A percentile compares a stretch with the other conserved stretches of the same genome.
phyloP scores from a whole-genome alignment of 306 rosid species.

The Lagenaria siceraria region DNA sequence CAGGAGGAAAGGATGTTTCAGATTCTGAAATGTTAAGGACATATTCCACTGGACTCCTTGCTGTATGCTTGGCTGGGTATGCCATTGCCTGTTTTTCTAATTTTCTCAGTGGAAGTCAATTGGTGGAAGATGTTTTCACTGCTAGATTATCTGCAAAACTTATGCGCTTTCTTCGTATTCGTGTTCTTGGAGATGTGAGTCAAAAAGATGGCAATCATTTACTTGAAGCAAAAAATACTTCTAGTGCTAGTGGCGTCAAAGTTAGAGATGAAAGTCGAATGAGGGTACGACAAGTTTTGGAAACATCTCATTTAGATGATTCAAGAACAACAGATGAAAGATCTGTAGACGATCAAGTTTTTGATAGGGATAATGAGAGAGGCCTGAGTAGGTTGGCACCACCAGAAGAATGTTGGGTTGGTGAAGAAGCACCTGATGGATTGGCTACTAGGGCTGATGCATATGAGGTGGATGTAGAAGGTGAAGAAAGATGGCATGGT shows the following conservation, averaged over 20 bases:
- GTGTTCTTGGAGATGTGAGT: constrained; percentile 75
- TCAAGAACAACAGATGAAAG: constrained; percentile 48
- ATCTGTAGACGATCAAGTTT: constrained; percentile 45
- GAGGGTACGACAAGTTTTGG: constrained; percentile 62
- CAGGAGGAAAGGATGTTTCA: constrained; percentile 45
- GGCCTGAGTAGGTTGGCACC: constrained; percentile 27
- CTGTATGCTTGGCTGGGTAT: constrained; percentile 71
- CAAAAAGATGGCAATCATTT: constrained; percentile 65
- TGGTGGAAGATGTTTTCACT: constrained; percentile 88
- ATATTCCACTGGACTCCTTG: constrained; percentile 87
- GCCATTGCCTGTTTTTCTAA: constrained; percentile 7
- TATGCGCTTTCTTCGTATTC: constrained; percentile 86
- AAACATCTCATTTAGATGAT: constrained; percentile 62
- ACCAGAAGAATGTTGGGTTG: constrained; percentile 47
- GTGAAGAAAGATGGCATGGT: constrained; percentile 53
- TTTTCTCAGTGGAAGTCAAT: constrained; percentile 49
- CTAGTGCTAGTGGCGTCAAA: constrained; percentile 29
- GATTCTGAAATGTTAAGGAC: constrained; percentile 84
- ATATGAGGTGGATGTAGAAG: constrained; percentile 36
- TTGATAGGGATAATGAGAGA: constrained; percentile 49
- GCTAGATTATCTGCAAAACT: constrained; percentile 90
- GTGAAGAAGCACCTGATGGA: constrained; percentile 42
- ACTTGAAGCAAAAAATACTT: constrained; percentile 48
- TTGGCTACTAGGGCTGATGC: constrained; percentile 33
- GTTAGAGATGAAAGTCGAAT: constrained; percentile 72